These are phyloP conservation scores for Russula olivacea DNA, from an alignment of 768 basidiomycete species.

Conservation along the genomic window DNA sequence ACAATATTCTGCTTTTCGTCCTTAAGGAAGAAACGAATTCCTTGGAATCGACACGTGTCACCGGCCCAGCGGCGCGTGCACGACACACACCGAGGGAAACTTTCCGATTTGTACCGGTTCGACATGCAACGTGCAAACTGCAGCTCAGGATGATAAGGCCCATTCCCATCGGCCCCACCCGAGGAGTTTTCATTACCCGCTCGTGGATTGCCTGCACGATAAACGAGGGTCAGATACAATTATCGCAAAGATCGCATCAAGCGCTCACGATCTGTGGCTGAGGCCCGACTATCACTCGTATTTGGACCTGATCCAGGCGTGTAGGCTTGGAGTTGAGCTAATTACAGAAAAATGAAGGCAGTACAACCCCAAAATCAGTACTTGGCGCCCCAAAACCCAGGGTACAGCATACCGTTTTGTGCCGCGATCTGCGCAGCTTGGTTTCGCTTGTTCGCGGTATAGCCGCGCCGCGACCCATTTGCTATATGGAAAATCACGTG, in stretches of 20 bases:
- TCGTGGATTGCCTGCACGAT: conserved; percentile 27
- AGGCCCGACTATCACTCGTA: conserved; percentile 3
- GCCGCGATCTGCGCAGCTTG: conserved; percentile 62
- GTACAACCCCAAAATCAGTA: conserved; percentile 15
- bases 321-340: conserved; percentile 37
- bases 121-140: conserved; percentile 85
- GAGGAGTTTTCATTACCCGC: conserved; percentile 33
- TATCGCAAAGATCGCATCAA: not conserved
- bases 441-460: conserved; percentile 64
- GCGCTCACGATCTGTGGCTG: conserved; percentile 19
- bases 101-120: conserved; percentile 62
- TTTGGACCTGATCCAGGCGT: conserved; percentile 11
- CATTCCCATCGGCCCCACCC: conserved; percentile 27
- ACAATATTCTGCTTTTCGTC: conserved; percentile 52
- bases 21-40: conserved; percentile 73
- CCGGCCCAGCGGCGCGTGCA: conserved; percentile 85
- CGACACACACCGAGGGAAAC: conserved; percentile 75
- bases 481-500: conserved; percentile 6
- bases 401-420: conserved; percentile 48
- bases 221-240: conserved; percentile 1
- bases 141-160: conserved; percentile 53
- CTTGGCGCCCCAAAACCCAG: conserved; percentile 5
- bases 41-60: conserved; percentile 82
- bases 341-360: conserved; percentile 23
- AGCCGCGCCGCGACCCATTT: conserved; percentile 54